A percentile compares a stretch with the other conserved stretches of the same genome.
phyloP scores from a whole-genome alignment of 2,329 filamentous ascomycete species.

The Tricladium varicosporioides region DNA sequence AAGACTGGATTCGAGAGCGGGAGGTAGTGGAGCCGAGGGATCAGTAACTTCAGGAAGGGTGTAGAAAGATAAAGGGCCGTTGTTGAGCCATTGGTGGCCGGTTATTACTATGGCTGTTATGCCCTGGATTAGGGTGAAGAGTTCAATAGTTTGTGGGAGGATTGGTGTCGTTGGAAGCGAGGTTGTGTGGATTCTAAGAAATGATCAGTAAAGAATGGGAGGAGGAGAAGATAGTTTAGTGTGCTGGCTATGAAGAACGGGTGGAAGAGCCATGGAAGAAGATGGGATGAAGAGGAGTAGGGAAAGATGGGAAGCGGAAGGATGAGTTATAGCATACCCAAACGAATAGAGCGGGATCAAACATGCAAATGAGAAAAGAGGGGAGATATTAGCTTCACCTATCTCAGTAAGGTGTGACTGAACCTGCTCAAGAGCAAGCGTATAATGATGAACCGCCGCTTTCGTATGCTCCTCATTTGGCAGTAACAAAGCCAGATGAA shows the following conservation, averaged over 20 bases:
- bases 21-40: not conserved
- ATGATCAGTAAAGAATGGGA: no score
- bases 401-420: conserved; percentile 7
- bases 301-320: no score
- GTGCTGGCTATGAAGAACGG: no score
- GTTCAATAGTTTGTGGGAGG: not conserved
- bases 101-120: conserved; percentile 1
- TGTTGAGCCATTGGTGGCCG: conserved; percentile 5
- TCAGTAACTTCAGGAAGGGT: not conserved
- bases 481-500: conserved; percentile 10
- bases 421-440: conserved; percentile 4
- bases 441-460: conserved; percentile 12
- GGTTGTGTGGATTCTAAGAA: not conserved
- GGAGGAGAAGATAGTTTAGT: no score
- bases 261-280: no score
- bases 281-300: no score
- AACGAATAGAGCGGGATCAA: conserved; percentile 12
- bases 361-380: conserved; percentile 15
- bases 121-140: conserved; percentile 9
- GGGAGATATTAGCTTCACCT: conserved; percentile 2
- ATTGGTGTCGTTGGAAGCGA: not conserved
- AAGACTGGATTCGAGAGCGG: not conserved
- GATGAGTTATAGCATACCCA: not conserved
- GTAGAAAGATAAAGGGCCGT: not conserved
- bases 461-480: conserved; percentile 7